Evolutionary conservation across 331 rosid genomes (phyloP), one percentile per base, ranked within the genome.

Genomic region (Acacia pycnantha): DNA sequence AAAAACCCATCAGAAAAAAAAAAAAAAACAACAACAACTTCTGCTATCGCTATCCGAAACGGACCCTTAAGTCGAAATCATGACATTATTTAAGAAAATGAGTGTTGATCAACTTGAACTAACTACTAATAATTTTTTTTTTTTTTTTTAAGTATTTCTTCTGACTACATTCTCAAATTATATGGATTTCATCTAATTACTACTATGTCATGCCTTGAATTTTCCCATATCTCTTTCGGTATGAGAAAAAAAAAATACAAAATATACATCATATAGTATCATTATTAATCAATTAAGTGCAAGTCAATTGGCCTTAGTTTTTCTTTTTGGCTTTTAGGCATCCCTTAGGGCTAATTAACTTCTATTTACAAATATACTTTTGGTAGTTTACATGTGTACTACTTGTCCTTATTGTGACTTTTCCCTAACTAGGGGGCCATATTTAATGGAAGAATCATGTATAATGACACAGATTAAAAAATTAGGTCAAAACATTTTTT

Each of bases 321-420:
- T 35, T 4, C 5, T 35, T 5, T 47, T 21, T 37, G 89, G 50
- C 87, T 67, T 76, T 66, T 86, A 54, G 81, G 31, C 59, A 56
- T 47, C 41, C 56, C 87, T 46, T 79, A 71, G 84, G 64, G 85
- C 74, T 76, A 46, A 79, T 11, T 76, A 70, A 79, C 65, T 69
- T 78, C n/a, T 18, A 26, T 21, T 13, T 65, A 50, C 29, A 22
- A 10, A 35, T n/a, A 47, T 73, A 4, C 1, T 64, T 24, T 1
- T 62, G 43, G 50, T 35, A 24, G 24, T 35, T 24, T 43, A 8
- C 58, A 53, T 73, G 78, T 58, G 81, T 47, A 31, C 54, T 67
- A n/a, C 47, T 82, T 24, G 46, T 24, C 2, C n/a, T 51, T 26
- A 27, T 69, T 51, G 56, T 47, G 81, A 29, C 73, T 75, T 77